phyloP scores from a whole-genome alignment of 2,329 filamentous ascomycete species.

The Bipolaris cookei region DNA sequence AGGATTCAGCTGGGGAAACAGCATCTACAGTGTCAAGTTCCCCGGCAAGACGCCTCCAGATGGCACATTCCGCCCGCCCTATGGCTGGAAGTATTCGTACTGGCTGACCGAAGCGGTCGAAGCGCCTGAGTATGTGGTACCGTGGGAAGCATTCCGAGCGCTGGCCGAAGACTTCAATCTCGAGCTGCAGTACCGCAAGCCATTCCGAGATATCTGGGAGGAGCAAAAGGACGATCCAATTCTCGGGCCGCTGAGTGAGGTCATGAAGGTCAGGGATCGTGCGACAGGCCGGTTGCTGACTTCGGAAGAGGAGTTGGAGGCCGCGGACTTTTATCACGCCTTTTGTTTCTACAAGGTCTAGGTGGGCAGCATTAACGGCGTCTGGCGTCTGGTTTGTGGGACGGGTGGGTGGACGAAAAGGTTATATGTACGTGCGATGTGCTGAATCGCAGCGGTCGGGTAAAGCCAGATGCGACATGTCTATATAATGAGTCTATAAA shows the following conservation, averaged over 20 bases:
- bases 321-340: conserved; percentile 80
- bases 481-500: too few relatives aligned
- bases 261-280: conserved; percentile 89
- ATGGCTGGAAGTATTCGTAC: conserved; percentile 98
- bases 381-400: conserved; percentile 1
- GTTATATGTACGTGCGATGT: not conserved
- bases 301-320: conserved; percentile 87
- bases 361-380: conserved; percentile 5
- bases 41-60: conserved; percentile 81
- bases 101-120: conserved; percentile 96
- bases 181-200: conserved; percentile 90
- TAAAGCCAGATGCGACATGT: too few relatives aligned
- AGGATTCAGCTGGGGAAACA: conserved; percentile 84
- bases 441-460: not conserved
- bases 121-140: conserved; percentile 95
- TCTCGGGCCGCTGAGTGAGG: conserved; percentile 83
- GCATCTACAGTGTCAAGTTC: conserved; percentile 89
- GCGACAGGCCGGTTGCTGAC: conserved; percentile 71
- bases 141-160: conserved; percentile 96
- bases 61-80: conserved; percentile 90
- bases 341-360: conserved; percentile 98
- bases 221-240: conserved; percentile 85
- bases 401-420: not conserved
- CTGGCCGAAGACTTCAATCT: conserved; percentile 96
- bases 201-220: conserved; percentile 90